Conservation (phyloP, 2,329 filamentous ascomycete genomes). For the Penicillium sp. region DNA sequence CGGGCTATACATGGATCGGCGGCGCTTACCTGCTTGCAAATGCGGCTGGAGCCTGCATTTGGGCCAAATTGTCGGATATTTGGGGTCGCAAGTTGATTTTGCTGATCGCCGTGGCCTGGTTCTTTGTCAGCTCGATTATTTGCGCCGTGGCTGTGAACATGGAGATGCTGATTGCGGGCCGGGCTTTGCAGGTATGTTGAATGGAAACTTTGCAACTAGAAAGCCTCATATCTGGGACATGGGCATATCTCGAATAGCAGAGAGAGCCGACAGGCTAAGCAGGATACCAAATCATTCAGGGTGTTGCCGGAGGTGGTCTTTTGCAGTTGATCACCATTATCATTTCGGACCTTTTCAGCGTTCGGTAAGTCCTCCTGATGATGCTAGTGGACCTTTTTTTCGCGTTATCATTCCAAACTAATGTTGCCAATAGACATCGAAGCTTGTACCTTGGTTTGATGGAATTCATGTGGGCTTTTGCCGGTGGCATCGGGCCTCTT, state of each 20-base stretch:
- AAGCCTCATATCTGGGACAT: too few species aligned
- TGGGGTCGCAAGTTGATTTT: constrained; percentile 54
- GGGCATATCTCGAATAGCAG: too few species aligned
- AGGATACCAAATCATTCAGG: constrained; percentile 16
- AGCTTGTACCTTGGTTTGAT: constrained; percentile 48
- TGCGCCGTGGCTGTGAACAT: constrained; percentile 46
- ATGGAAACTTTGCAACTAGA: background rate
- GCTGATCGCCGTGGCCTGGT: constrained; percentile 44
- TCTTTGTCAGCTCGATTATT: constrained; percentile 46
- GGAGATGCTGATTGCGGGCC: constrained; percentile 48
- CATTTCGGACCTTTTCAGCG: constrained; percentile 52
- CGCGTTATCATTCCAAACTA: background rate
- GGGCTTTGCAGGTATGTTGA: constrained; percentile 41
- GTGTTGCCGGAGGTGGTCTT: constrained; percentile 49
- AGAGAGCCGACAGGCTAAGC: background rate
- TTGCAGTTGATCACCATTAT: constrained; percentile 49
- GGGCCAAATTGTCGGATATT: constrained; percentile 58
- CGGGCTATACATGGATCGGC: constrained; percentile 73
- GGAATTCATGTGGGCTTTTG: constrained; percentile 51
- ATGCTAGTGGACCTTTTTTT: background rate
- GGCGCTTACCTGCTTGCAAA: constrained; percentile 65
- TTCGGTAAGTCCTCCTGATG: constrained; percentile 27
- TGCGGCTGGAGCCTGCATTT: constrained; percentile 62
- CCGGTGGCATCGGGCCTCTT: constrained; percentile 48
- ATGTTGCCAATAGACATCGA: constrained; percentile 30